phyloP scores from a whole-genome alignment of 2,329 filamentous ascomycete species.

The Leptoxyphium fumago region DNA sequence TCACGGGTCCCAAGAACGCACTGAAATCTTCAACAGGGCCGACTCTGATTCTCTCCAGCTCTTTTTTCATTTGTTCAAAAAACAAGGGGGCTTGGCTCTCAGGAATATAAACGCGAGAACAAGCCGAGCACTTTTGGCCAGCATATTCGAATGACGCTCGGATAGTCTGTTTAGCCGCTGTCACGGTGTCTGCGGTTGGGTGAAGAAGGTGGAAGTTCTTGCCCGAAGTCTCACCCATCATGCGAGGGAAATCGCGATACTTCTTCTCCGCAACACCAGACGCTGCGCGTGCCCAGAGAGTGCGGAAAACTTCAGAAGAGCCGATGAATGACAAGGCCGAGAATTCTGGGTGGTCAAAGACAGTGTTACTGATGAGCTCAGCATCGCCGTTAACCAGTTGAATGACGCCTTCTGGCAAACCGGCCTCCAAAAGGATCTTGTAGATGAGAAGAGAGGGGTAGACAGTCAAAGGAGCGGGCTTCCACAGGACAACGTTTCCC shows the following conservation, averaged over 20 bases:
- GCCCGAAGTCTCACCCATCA: slow-evolving; percentile 38
- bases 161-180: slow-evolving; percentile 32
- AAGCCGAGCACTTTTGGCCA: slow-evolving; percentile 39
- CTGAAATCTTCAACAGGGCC: slow-evolving; percentile 21
- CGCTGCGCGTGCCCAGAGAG: slow-evolving; percentile 20
- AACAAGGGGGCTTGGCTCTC: slow-evolving; percentile 22
- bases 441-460: slow-evolving; percentile 23
- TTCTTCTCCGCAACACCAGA: slow-evolving; percentile 15
- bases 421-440: slow-evolving; percentile 27
- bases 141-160: slow-evolving; percentile 37
- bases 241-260: slow-evolving; percentile 27
- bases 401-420: slow-evolving; percentile 24
- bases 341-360: slow-evolving; percentile 24
- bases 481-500: slow-evolving; percentile 31
- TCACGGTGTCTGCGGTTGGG: slow-evolving; percentile 31
- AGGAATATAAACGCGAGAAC: slow-evolving; percentile 26
- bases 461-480: slow-evolving; percentile 23
- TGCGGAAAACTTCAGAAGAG: slow-evolving; percentile 25
- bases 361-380: slow-evolving; percentile 20
- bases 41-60: slow-evolving; percentile 15
- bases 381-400: slow-evolving; percentile 28
- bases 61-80: slow-evolving; percentile 11
- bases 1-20: slow-evolving; percentile 36
- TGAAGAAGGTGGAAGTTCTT: slow-evolving; percentile 42
- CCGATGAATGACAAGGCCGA: slow-evolving; percentile 25